phyloP scores from a whole-genome alignment of 2,329 filamentous ascomycete species.

The Aureobasidium sp. region DNA sequence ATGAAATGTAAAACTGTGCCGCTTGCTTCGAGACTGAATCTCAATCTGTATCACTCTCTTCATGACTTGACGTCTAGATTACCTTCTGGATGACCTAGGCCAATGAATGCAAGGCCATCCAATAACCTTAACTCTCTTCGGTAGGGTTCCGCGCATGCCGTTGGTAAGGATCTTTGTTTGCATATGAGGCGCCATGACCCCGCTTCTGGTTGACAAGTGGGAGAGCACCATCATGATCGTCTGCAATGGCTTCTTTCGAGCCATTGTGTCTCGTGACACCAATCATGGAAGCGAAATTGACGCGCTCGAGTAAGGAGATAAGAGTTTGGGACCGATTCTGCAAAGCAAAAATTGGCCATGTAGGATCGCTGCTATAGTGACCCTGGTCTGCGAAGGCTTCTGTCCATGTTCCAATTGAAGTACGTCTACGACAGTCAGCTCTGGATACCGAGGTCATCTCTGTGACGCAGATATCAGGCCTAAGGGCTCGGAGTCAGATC shows the following conservation, averaged over 20 bases:
- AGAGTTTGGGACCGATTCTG: not conserved
- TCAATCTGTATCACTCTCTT: not conserved
- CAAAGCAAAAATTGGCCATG: not conserved
- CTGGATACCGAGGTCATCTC: too few species aligned
- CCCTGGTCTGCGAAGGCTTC: not conserved
- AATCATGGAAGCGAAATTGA: not conserved
- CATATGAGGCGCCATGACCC: not conserved
- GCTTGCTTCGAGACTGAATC: too few species aligned
- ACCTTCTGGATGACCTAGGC: not conserved
- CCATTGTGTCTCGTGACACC: not conserved
- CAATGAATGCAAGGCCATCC: not conserved
- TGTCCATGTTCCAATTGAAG: too few species aligned
- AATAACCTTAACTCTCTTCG: slow-evolving; percentile 4
- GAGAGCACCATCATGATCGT: not conserved
- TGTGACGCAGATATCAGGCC: too few species aligned
- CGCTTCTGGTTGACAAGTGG: not conserved
- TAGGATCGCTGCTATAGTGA: not conserved
- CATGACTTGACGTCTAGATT: not conserved
- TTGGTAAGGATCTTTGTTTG: not conserved
- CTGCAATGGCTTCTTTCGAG: too few species aligned
- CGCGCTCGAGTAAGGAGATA: not conserved
- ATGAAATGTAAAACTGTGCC: not conserved
- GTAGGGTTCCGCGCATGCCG: not conserved
- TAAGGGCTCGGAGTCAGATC: too few species aligned
- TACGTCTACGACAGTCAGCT: too few species aligned